Evolutionary conservation across 306 rosid species (phyloP).

Genomic region (Cucurbita maxima): DNA sequence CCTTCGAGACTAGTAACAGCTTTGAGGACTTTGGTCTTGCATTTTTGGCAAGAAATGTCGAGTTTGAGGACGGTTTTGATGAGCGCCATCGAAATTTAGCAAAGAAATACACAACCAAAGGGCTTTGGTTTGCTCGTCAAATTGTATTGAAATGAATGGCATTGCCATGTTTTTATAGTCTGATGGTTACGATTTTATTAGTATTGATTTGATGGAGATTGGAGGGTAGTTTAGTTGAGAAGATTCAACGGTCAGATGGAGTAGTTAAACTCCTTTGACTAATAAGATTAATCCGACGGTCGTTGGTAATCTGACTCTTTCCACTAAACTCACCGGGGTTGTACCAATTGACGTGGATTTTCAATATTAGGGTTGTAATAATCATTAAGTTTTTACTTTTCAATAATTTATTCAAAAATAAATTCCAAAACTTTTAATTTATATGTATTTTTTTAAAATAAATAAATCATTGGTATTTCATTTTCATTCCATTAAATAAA

Average conservation of each 20-base stretch:
- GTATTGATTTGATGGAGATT: background rate
- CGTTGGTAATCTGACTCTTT: background rate
- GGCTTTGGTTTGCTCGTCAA: background rate
- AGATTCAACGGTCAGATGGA: background rate
- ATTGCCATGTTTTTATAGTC: too few species aligned
- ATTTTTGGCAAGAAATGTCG: background rate
- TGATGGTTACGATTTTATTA: background rate
- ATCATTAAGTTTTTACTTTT: too few species aligned
- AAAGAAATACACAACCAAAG: background rate
- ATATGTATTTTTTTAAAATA: too few species aligned
- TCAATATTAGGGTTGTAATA: too few species aligned
- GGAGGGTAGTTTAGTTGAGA: background rate
- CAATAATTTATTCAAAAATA: too few species aligned
- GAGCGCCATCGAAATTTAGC: background rate
- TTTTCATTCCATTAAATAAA: too few species aligned
- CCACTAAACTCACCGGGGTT: background rate
- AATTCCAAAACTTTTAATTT: too few species aligned
- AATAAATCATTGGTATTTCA: too few species aligned
- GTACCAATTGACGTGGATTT: background rate
- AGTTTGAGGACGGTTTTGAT: background rate
- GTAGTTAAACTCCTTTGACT: background rate
- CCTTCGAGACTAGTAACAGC: background rate
- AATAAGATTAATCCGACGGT: background rate
- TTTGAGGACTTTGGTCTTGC: slow-evolving; percentile 4
- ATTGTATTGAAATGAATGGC: background rate